phyloP scores from a whole-genome alignment of 2,329 filamentous ascomycete species.

The Hymenoscyphus albidus region DNA sequence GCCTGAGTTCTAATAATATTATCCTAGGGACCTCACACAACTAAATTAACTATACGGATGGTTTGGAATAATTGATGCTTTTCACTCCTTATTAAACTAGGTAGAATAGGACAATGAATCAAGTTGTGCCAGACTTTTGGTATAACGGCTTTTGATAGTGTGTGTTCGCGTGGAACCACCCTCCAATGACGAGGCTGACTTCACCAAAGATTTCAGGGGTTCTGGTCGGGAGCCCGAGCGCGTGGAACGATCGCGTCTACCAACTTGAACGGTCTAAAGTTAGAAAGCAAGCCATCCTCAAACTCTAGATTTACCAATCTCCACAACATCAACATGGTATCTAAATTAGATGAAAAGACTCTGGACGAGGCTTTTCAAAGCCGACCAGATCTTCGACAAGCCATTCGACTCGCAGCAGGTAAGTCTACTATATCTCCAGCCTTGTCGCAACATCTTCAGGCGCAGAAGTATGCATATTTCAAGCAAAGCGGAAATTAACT shows the following conservation, averaged over 20 bases:
- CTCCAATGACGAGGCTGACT: slow-evolving; percentile 12
- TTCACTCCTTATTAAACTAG: too few relatives aligned
- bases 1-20: too few relatives aligned
- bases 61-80: too few relatives aligned
- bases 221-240: slow-evolving; percentile 5
- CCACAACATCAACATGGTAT: slow-evolving; percentile 23
- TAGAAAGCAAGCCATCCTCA: neutral
- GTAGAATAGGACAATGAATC: too few relatives aligned
- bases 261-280: neutral
- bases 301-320: neutral
- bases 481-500: neutral
- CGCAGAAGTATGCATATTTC: neutral
- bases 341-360: slow-evolving; percentile 29
- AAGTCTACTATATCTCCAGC: slow-evolving; percentile 14
- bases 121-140: too few relatives aligned
- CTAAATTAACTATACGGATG: too few relatives aligned
- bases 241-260: slow-evolving; percentile 6
- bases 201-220: slow-evolving; percentile 2
- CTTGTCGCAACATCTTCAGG: slow-evolving; percentile 12
- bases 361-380: slow-evolving; percentile 33
- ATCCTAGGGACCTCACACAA: too few relatives aligned
- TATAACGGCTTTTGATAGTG: too few relatives aligned
- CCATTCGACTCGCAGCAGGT: slow-evolving; percentile 35
- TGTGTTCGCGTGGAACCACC: neutral
- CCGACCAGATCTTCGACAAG: slow-evolving; percentile 32